Conservation (phyloP, 768 basidiomycete species). For the Leucocoprinus sp. region DNA sequence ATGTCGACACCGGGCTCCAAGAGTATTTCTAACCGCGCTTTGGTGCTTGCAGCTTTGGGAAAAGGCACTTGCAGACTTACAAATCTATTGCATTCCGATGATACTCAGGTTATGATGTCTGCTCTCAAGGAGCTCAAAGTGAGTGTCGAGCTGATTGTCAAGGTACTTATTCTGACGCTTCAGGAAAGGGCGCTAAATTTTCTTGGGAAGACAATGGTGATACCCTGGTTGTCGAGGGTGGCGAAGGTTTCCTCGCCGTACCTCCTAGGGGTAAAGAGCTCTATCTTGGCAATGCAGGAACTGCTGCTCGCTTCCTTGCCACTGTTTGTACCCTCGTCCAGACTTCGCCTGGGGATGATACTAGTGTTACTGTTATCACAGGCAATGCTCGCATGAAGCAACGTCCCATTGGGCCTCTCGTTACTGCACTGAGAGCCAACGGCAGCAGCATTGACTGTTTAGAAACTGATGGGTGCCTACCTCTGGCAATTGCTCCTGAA, state of each 20-base stretch:
- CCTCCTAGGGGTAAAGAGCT: conserved; percentile 79
- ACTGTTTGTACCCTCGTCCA: conserved; percentile 90
- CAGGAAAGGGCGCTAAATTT: conserved; percentile 75
- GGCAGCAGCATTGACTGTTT: conserved; percentile 72
- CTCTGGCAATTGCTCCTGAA: conserved; percentile 74
- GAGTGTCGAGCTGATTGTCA: conserved; percentile 13
- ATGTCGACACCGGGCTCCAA: conserved; percentile 96
- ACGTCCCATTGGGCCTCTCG: conserved; percentile 91
- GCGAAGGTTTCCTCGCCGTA: conserved; percentile 67
- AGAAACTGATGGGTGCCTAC: conserved; percentile 79
- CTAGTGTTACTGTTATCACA: conserved; percentile 71
- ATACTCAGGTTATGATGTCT: conserved; percentile 99
- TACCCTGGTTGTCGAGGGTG: conserved; percentile 87
- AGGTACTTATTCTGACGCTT: conserved; percentile 1
- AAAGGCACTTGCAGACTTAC: conserved; percentile 80
- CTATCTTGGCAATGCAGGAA: conserved; percentile 96
- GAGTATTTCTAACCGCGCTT: conserved; percentile 90
- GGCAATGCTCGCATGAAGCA: conserved; percentile 99
- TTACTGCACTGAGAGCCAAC: conserved; percentile 79
- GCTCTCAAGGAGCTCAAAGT: conserved; percentile 86
- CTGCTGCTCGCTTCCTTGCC: conserved; percentile 94
- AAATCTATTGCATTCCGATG: conserved; percentile 94
- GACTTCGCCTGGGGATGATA: conserved; percentile 25
- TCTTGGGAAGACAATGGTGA: conserved; percentile 96
- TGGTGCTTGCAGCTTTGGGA: conserved; percentile 88